Percentiles rank a stretch among this genome's conserved stretches.
Conservation (phyloP, 2,329 filamentous ascomycete genomes). For the Arachnopeziza araneosa region DNA sequence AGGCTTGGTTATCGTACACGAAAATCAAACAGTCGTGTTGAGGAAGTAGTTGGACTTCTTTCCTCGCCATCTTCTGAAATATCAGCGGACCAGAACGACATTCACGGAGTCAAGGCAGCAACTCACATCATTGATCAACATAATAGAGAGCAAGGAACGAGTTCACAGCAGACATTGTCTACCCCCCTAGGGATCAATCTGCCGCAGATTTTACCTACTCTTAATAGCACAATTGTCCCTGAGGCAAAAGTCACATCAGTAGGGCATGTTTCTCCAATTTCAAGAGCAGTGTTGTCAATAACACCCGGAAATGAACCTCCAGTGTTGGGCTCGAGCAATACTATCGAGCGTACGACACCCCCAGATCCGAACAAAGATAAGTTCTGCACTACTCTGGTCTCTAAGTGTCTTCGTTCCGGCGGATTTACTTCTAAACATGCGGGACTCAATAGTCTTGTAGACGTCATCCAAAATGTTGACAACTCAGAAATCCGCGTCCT, state of each 20-base stretch:
- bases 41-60: slow-evolving; percentile 24
- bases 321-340: neutral
- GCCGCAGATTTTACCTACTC: neutral
- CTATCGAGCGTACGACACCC: neutral
- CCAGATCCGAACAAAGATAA: neutral
- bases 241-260: neutral
- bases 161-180: neutral
- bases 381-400: neutral
- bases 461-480: slow-evolving; percentile 12
- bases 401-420: slow-evolving; percentile 9
- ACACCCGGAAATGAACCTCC: neutral
- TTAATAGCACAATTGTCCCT: neutral
- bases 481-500: neutral
- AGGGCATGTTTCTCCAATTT: neutral
- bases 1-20: slow-evolving; percentile 18
- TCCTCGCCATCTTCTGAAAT: neutral
- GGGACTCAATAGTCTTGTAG: slow-evolving; percentile 14
- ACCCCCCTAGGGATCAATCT: neutral
- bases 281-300: neutral
- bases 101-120: neutral
- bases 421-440: slow-evolving; percentile 12
- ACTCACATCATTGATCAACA: neutral
- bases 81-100: neutral
- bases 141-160: neutral
- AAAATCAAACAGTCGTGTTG: slow-evolving; percentile 21